Conservation (phyloP, 306 rosid genomes). For the Notholithocarpus densiflorus region DNA sequence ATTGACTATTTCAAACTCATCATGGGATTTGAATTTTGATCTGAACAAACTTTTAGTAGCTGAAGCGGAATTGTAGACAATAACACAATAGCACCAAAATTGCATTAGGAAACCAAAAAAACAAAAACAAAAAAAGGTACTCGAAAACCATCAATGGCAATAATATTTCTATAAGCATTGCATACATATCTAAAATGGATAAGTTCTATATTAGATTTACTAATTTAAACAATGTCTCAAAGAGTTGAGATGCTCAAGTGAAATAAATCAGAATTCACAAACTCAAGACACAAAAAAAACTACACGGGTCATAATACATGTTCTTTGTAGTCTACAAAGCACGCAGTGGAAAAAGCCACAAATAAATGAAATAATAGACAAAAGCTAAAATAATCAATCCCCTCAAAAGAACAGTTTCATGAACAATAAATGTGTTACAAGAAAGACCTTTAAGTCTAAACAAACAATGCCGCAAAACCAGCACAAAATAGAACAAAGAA, state of each 20-base stretch:
- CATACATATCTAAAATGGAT: background rate
- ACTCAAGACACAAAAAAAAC: background rate
- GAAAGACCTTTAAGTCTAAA: background rate
- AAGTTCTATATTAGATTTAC: background rate
- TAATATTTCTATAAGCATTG: background rate
- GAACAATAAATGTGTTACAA: background rate
- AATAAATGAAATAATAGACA: too few relatives aligned
- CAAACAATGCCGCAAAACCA: background rate
- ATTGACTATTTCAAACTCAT: background rate
- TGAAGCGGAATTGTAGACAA: background rate
- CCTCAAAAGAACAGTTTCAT: too few relatives aligned
- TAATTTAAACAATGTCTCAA: background rate
- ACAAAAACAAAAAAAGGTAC: background rate
- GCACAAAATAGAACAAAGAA: background rate
- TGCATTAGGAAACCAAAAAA: background rate
- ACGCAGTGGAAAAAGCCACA: background rate
- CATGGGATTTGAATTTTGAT: background rate
- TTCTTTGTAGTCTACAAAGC: background rate
- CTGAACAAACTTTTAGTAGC: background rate
- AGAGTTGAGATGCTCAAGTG: background rate
- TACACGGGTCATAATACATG: background rate
- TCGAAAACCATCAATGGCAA: background rate
- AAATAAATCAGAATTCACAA: background rate
- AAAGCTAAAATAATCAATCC: too few relatives aligned
- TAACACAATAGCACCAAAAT: background rate